phyloP scores from a whole-genome alignment of 1,284 basidiomycete genomes.

The Malassezia brasiliensis region DNA sequence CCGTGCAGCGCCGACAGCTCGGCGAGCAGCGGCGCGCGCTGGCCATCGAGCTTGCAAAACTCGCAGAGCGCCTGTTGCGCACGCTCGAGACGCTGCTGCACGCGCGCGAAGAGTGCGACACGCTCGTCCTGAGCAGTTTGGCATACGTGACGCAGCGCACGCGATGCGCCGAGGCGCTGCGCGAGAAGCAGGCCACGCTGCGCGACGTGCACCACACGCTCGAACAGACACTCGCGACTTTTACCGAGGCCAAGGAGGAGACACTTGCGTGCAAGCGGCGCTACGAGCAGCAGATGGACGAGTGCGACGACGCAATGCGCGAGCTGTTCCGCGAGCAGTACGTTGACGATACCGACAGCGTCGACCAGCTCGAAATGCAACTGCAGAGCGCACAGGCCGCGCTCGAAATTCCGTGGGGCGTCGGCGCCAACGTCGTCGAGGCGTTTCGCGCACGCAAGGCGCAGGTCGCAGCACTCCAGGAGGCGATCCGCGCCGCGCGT shows the following conservation, averaged over 20 bases:
- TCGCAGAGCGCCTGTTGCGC: background rate
- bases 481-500: slow-evolving; percentile 1
- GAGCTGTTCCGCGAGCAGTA: slow-evolving; percentile 3
- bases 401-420: slow-evolving; percentile 16
- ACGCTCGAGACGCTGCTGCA: background rate
- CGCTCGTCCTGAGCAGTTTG: background rate
- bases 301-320: background rate
- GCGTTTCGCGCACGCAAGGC: slow-evolving; percentile 18
- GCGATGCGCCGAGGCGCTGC: background rate
- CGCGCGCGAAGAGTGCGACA: slow-evolving; percentile 1
- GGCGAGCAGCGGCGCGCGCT: slow-evolving; percentile 2
- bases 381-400: slow-evolving; percentile 10
- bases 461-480: slow-evolving; percentile 5
- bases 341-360: slow-evolving; percentile 1
- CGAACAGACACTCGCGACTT: slow-evolving; percentile 5
- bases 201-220: slow-evolving; percentile 10
- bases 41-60: slow-evolving; percentile 4
- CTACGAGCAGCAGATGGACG: slow-evolving; percentile 5
- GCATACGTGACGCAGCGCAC: background rate
- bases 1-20: slow-evolving; percentile 9
- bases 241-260: slow-evolving; percentile 12
- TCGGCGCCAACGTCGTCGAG: slow-evolving; percentile 16
- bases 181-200: background rate
- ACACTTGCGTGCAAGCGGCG: slow-evolving; percentile 1
- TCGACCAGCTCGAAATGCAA: slow-evolving; percentile 13